Evolutionary conservation across 345 rosid genomes (phyloP).

Genomic region (Linum usitatissimum): DNA sequence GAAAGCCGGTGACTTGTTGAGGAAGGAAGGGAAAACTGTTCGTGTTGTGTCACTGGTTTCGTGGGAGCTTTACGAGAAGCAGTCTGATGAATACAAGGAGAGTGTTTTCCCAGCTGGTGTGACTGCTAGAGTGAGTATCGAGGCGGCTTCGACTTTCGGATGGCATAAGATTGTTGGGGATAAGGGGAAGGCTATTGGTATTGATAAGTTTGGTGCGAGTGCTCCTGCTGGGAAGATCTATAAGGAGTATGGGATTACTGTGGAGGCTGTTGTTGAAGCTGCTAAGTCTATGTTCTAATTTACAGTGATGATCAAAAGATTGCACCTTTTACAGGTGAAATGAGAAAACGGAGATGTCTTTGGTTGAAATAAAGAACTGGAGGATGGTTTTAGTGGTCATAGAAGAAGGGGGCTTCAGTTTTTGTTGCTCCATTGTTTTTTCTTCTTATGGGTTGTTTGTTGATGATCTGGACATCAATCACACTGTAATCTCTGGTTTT

Average conservation of each 20-base stretch:
- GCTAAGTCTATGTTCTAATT: constrained; percentile 43
- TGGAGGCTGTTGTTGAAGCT: constrained; percentile 61
- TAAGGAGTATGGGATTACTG: constrained; percentile 70
- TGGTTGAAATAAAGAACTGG: not conserved
- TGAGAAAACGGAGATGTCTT: not conserved
- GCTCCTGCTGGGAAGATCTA: constrained; percentile 81
- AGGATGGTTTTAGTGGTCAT: not conserved
- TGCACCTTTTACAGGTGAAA: no score
- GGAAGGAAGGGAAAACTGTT: constrained; percentile 85
- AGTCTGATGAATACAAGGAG: constrained; percentile 74
- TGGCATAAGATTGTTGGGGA: constrained; percentile 68
- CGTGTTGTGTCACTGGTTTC: constrained; percentile 90
- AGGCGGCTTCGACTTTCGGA: constrained; percentile 87
- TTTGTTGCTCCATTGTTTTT: no score
- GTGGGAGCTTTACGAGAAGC: constrained; percentile 84
- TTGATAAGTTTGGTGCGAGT: constrained; percentile 81
- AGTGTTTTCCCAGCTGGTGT: constrained; percentile 71
- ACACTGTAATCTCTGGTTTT: no score
- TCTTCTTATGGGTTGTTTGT: no score
- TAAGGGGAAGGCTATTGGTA: constrained; percentile 75
- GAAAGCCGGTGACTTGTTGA: constrained; percentile 63
- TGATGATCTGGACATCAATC: no score
- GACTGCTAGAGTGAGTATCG: constrained; percentile 79
- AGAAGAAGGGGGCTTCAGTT: not conserved
- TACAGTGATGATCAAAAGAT: no score